Evolutionary conservation across 768 basidiomycete genomes (phyloP).

Genomic region (Trametes punicea): DNA sequence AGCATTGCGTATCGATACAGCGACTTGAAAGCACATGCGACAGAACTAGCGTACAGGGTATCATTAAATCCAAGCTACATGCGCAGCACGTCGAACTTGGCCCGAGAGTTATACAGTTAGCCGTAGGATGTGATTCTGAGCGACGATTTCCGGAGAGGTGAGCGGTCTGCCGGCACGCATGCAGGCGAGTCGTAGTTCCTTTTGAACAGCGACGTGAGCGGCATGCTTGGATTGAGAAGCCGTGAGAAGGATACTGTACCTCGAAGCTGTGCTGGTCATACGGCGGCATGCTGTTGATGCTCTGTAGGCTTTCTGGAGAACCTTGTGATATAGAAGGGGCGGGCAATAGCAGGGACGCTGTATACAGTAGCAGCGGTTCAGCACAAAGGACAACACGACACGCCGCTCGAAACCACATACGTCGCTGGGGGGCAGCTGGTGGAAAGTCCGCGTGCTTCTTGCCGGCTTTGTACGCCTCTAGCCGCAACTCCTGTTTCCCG

Average conservation of each 20-base stretch:
- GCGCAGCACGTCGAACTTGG: not conserved
- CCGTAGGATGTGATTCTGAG: slow-evolving; percentile 13
- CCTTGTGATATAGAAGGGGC: slow-evolving; percentile 1
- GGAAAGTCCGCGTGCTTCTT: slow-evolving; percentile 12
- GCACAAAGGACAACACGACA: no score
- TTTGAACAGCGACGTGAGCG: not conserved
- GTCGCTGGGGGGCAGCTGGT: not conserved
- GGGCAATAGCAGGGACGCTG: slow-evolving; percentile 29
- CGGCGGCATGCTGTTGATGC: slow-evolving; percentile 35
- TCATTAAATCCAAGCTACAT: not conserved
- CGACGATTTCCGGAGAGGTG: slow-evolving; percentile 37
- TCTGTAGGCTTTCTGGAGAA: slow-evolving; percentile 33
- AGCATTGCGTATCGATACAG: slow-evolving; percentile 9
- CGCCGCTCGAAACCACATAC: not conserved
- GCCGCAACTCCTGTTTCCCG: slow-evolving; percentile 13
- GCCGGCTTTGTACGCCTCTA: slow-evolving; percentile 15
- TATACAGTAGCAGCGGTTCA: not conserved
- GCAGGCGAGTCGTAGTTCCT: slow-evolving; percentile 54
- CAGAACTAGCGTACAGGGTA: slow-evolving; percentile 13
- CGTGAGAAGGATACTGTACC: slow-evolving; percentile 36
- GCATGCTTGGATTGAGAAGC: not conserved
- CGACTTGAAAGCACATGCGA: not conserved
- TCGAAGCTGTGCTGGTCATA: slow-evolving; percentile 48
- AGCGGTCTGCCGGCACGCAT: slow-evolving; percentile 42
- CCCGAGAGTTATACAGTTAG: not conserved